Base-by-base conservation (phyloP, 139 green algal species). In the Mesotaenium endlicherianum region DNA sequence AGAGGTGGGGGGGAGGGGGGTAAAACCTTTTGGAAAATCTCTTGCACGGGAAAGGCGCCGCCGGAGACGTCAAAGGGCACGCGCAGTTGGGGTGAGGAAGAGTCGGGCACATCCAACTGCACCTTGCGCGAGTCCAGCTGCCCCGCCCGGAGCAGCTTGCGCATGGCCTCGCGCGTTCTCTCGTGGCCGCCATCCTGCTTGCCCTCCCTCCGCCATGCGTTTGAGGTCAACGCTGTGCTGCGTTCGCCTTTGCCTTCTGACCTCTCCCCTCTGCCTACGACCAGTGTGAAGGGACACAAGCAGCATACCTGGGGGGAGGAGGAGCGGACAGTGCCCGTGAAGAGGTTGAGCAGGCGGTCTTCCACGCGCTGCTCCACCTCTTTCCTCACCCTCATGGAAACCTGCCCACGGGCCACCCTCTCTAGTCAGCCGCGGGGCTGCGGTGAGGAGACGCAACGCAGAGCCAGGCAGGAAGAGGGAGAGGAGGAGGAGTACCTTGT, bases 41-140 rank as follows among this genome's bases (percentile, higher is more conserved):
- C 64, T 31, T 40, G 11, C 14, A 75, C 14, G 14, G 64, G 14
- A 3, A 93, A 50, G 55, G 87, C 87, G 59, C 93, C 85, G 74
- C 93, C 79, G 0, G 81, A 86, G 60, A 93, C 90, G 40, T 93
- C 75, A 47, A 93, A 77, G 38, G 91, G 81, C 87, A 92, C 85
- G 41, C 77, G 80, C 31, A n/a, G 39, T 5, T 78, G 75, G 16
- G 20, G n/a, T n/a, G n/a, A n/a, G n/a, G 45, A 11, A 41, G 5
- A 39, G 34, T 89, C 45, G 0, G 91, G 91, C 71, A 97, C 49
- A 45, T 97, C 94, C 50, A 97, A 60, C 20, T 93, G 90, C 14
- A 96, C 77, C 39, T 74, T 43, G 4, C 88, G 80, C 3, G 93
- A 83, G 57, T 97, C 94, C 44, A 97, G 89, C 58, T 90, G 82